phyloP scores from a whole-genome alignment of 768 basidiomycete genomes.

The Boletus coccyginus region DNA sequence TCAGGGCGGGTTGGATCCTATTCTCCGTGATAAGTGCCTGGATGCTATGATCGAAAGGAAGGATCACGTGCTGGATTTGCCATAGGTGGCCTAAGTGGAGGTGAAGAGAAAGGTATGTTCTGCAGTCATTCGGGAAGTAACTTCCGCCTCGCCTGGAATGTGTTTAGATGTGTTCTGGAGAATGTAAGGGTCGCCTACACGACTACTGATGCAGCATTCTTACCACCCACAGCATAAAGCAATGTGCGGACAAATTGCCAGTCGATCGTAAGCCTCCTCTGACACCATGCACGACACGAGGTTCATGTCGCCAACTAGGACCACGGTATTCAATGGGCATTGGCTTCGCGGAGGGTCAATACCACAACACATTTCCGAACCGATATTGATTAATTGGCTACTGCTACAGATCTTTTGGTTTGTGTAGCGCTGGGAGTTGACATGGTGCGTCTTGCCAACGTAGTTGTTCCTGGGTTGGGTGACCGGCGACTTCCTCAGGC shows the following conservation, averaged over 20 bases:
- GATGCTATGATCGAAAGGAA: conserved; percentile 79
- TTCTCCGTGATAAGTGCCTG: conserved; percentile 71
- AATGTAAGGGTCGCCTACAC: conserved; percentile 49
- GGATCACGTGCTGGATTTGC: conserved; percentile 86
- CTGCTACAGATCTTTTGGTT: conserved; percentile 69
- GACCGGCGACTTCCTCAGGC: conserved; percentile 46
- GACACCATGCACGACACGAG: not conserved
- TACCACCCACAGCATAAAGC: conserved; percentile 58
- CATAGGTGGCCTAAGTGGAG: conserved; percentile 87
- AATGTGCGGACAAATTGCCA: conserved; percentile 77
- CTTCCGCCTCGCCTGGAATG: conserved; percentile 1
- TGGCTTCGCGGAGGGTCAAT: conserved; percentile 83
- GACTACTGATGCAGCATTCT: conserved; percentile 2
- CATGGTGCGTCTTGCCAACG: conserved; percentile 54
- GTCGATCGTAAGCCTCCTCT: conserved; percentile 56
- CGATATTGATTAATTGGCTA: not conserved
- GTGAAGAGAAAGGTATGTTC: conserved; percentile 80
- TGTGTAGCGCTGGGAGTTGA: conserved; percentile 91
- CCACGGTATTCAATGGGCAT: conserved; percentile 93
- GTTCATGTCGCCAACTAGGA: conserved; percentile 41
- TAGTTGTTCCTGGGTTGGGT: not conserved
- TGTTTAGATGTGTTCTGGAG: conserved; percentile 75
- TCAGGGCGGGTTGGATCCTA: conserved; percentile 78
- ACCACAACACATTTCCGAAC: not conserved
- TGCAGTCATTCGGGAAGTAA: conserved; percentile 4